A percentile compares a stretch with the other conserved stretches of the same genome.
Evolutionary conservation across 139 green algal species (phyloP).

Genomic region (Mesostigma viride): DNA sequence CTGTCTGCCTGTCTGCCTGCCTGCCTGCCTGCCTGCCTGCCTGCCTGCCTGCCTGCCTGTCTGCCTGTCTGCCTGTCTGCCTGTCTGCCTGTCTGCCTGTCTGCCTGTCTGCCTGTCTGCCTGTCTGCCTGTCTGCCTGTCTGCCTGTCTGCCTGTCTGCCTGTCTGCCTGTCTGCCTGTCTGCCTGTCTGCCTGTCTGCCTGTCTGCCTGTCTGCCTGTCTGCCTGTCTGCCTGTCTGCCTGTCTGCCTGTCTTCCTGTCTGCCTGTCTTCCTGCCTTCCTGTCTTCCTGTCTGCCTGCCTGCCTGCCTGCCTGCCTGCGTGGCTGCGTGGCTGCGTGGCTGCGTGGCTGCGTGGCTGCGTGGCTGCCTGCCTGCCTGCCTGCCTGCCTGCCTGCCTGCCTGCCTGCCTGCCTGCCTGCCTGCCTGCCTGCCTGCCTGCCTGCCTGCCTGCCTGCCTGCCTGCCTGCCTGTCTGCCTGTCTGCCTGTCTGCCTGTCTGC

Average conservation of each 20-base stretch:
- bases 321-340: conserved; percentile 9
- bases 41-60: too few species aligned
- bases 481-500: conserved; percentile 18
- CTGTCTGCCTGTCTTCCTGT: background rate
- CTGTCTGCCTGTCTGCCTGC: too few species aligned
- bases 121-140: background rate
- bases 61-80: background rate
- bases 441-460: conserved; percentile 15
- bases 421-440: conserved; percentile 15
- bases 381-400: conserved; percentile 14
- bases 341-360: conserved; percentile 10
- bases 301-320: conserved; percentile 12
- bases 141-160: background rate
- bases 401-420: conserved; percentile 12
- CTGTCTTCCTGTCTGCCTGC: too few species aligned
- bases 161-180: background rate
- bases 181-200: background rate
- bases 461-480: too few species aligned
- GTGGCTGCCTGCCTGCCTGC: conserved; percentile 12
- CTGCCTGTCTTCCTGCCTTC: conserved; percentile 5
- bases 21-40: background rate
- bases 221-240: background rate
- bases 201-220: background rate
- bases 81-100: background rate
- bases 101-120: background rate